Conservation (phyloP, 1,284 basidiomycete genomes). For the Golubevia pallescens region DNA sequence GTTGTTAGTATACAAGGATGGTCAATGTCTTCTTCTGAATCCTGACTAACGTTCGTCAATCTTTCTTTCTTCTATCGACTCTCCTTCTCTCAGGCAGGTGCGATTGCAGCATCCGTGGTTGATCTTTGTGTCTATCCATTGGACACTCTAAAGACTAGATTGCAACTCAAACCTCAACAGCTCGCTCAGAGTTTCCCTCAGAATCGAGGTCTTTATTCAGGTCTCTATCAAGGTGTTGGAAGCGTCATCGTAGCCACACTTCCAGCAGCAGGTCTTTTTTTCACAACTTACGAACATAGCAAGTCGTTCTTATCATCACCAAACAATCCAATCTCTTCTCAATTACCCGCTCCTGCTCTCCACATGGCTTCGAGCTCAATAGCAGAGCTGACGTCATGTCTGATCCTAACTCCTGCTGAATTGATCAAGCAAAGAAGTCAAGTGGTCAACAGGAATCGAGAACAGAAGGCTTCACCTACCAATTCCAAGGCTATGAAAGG, state of each 20-base stretch:
- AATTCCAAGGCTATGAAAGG: not conserved
- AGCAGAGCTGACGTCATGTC: slow-evolving; percentile 45
- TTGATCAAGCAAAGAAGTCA: slow-evolving; percentile 51
- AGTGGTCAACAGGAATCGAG: slow-evolving; percentile 32
- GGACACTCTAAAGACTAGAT: too few relatives aligned
- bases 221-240: slow-evolving; percentile 22
- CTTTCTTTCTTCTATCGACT: too few relatives aligned
- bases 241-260: slow-evolving; percentile 19
- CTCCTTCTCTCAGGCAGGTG: not conserved
- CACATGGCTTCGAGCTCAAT: slow-evolving; percentile 36
- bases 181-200: slow-evolving; percentile 13
- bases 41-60: too few relatives aligned
- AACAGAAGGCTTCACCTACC: not conserved
- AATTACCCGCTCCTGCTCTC: slow-evolving; percentile 13
- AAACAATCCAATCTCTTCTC: slow-evolving; percentile 19
- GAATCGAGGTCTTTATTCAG: slow-evolving; percentile 11
- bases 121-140: too few relatives aligned
- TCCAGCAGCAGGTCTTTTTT: slow-evolving; percentile 40
- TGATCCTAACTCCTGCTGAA: slow-evolving; percentile 46
- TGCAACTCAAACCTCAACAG: slow-evolving; percentile 15
- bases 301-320: slow-evolving; percentile 31
- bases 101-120: too few relatives aligned
- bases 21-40: too few relatives aligned
- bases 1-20: too few relatives aligned
- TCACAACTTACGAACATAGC: slow-evolving; percentile 40